Evolutionary conservation across 2,329 filamentous ascomycete genomes (phyloP).

Genomic region (Trematosphaeria pertusa): DNA sequence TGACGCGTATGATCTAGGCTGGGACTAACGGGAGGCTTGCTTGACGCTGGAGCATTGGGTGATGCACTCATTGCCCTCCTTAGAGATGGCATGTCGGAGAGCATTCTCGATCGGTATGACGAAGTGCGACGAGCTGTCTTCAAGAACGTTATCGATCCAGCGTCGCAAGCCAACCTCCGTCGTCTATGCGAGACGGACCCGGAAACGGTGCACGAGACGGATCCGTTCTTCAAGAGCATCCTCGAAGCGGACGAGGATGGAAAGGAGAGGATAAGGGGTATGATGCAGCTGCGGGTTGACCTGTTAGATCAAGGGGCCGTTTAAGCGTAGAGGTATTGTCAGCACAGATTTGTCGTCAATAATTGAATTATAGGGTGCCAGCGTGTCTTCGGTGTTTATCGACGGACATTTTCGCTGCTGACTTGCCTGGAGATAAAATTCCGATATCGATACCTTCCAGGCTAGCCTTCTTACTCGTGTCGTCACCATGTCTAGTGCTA

Average conservation of each 20-base stretch:
- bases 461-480: too few species aligned
- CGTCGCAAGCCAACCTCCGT: slow-evolving; percentile 11
- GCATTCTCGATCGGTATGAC: slow-evolving; percentile 6
- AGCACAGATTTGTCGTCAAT: too few species aligned
- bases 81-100: slow-evolving; percentile 1
- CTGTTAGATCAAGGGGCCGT: too few species aligned
- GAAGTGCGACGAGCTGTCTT: slow-evolving; percentile 9
- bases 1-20: too few species aligned
- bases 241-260: slow-evolving; percentile 1
- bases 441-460: too few species aligned
- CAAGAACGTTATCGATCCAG: slow-evolving; percentile 10
- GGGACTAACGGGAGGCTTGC: slow-evolving; percentile 11
- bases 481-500: too few species aligned
- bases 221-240: slow-evolving; percentile 9
- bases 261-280: slow-evolving; percentile 8
- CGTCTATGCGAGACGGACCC: slow-evolving; percentile 11
- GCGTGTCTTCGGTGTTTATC: too few species aligned
- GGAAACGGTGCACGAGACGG: slow-evolving; percentile 11
- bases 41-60: slow-evolving; percentile 12
- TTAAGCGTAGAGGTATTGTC: too few species aligned
- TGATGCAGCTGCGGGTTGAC: slow-evolving; percentile 4
- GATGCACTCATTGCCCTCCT: slow-evolving; percentile 8
- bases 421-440: too few species aligned
- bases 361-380: too few species aligned
- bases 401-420: too few species aligned